A percentile compares a stretch with the other conserved stretches of the same genome.
phyloP scores from a whole-genome alignment of 2,329 filamentous ascomycete species.

The Zymoseptoria passerinii region DNA sequence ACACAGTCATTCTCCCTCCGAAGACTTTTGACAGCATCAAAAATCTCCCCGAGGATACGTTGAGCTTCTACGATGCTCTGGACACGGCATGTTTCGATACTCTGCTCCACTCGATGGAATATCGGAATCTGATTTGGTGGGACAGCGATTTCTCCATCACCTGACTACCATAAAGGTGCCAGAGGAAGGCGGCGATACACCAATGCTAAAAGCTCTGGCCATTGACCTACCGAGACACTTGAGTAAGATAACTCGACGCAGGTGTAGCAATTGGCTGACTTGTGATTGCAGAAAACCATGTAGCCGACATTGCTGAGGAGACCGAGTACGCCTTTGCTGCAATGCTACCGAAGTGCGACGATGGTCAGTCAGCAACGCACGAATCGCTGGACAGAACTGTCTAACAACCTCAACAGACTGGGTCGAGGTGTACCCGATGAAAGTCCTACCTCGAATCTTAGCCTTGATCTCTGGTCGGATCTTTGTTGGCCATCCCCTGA shows the following conservation, averaged over 20 bases:
- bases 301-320: constrained; percentile 1
- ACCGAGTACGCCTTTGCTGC: neutral
- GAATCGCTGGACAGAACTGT: neutral
- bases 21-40: constrained; percentile 2
- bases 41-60: neutral
- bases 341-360: neutral
- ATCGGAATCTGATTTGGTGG: too few relatives aligned
- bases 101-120: neutral
- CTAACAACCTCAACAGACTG: constrained; percentile 1
- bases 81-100: neutral
- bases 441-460: constrained; percentile 1
- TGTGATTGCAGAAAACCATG: neutral
- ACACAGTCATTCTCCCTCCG: constrained; percentile 1
- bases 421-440: neutral
- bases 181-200: neutral
- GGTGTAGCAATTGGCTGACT: neutral
- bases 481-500: constrained; percentile 1
- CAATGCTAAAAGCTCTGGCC: constrained; percentile 3
- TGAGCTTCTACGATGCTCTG: constrained; percentile 3
- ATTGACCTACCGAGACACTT: constrained; percentile 1
- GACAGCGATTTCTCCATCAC: constrained; percentile 2
- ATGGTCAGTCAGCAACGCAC: neutral
- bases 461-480: neutral
- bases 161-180: constrained; percentile 1
- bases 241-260: neutral